Percentiles rank a stretch among this genome's conserved stretches.
Evolutionary conservation across 2,329 filamentous ascomycete genomes (phyloP).

Genomic region (Aspergillus glaucus): DNA sequence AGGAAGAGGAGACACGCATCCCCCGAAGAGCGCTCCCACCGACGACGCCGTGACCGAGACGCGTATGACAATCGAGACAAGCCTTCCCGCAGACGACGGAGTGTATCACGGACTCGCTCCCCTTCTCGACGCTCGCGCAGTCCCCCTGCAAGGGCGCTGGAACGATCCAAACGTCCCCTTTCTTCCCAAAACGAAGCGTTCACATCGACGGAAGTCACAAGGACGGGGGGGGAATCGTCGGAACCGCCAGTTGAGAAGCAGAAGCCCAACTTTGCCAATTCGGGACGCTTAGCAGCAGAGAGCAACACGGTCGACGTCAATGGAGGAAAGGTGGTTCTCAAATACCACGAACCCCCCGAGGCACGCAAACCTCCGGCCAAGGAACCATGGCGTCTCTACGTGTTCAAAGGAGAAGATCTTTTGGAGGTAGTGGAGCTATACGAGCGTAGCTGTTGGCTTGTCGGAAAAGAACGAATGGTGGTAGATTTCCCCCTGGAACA

Average conservation of each 20-base stretch:
- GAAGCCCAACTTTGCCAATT: slow-evolving; percentile 77
- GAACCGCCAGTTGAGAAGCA: slow-evolving; percentile 50
- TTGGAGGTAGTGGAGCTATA: slow-evolving; percentile 75
- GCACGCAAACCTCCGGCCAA: slow-evolving; percentile 76
- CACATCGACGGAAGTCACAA: slow-evolving; percentile 22
- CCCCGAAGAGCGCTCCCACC: slow-evolving; percentile 19
- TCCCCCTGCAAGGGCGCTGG: slow-evolving; percentile 18
- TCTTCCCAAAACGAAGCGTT: slow-evolving; percentile 44
- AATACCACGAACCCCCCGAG: slow-evolving; percentile 94
- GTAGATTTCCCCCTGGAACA: slow-evolving; percentile 82
- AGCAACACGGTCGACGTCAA: slow-evolving; percentile 66
- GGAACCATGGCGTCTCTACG: slow-evolving; percentile 80
- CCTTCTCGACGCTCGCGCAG: slow-evolving; percentile 20
- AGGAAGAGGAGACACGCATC: slow-evolving; percentile 23
- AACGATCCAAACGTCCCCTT: slow-evolving; percentile 35
- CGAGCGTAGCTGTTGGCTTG: slow-evolving; percentile 77
- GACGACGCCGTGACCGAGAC: slow-evolving; percentile 20
- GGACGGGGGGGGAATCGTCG: slow-evolving; percentile 12
- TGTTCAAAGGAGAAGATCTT: slow-evolving; percentile 79
- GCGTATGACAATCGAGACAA: slow-evolving; percentile 12
- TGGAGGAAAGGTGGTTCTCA: slow-evolving; percentile 68
- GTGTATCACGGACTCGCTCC: slow-evolving; percentile 23
- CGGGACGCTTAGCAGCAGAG: slow-evolving; percentile 77
- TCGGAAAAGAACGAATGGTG: slow-evolving; percentile 73
- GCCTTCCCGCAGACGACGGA: slow-evolving; percentile 18